Conservation (phyloP, 805 yeast species). For the Yarrowia sp. region DNA sequence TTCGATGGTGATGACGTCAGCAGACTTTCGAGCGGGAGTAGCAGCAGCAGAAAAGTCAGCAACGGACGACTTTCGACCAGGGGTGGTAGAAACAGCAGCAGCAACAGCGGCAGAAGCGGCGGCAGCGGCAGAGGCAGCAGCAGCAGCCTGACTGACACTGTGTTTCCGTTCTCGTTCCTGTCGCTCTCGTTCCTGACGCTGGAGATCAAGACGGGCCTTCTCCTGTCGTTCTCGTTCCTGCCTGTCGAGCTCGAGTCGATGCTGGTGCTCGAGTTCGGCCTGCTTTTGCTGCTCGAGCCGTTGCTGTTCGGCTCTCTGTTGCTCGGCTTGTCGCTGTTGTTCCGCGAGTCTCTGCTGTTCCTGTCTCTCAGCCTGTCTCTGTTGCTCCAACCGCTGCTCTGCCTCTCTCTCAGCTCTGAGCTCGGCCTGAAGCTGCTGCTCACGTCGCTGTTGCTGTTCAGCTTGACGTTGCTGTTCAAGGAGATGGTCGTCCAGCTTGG, state of each 20-base stretch:
- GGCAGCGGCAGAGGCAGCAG: conserved; percentile 22
- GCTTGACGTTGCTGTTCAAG: conserved; percentile 11
- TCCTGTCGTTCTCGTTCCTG: conserved; percentile 28
- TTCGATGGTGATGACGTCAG: conserved; percentile 5
- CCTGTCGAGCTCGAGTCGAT: conserved; percentile 16
- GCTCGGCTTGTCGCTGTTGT: conserved; percentile 1
- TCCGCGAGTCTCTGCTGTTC: conserved; percentile 1
- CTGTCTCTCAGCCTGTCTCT: conserved; percentile 29
- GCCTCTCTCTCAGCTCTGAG: conserved; percentile 17
- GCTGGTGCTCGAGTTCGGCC: conserved; percentile 22
- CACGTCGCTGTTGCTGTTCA: background rate
- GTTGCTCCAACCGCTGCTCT: conserved; percentile 12
- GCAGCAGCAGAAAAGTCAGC: background rate
- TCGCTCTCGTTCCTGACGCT: conserved; percentile 22
- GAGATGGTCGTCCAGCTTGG: conserved; percentile 3
- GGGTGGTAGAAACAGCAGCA: conserved; percentile 6
- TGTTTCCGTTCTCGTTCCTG: conserved; percentile 22
- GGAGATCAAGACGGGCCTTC: conserved; percentile 2
- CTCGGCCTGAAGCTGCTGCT: conserved; percentile 5
- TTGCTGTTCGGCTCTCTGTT: background rate
- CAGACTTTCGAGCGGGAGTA: conserved; percentile 2
- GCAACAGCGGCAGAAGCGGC: conserved; percentile 27
- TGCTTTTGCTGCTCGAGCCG: conserved; percentile 17
- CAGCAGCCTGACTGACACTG: conserved; percentile 7
- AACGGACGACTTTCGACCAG: conserved; percentile 12